Evolutionary conservation across 129 eudicot species (phyloP).

Genomic region (Flaveria bidentis): DNA sequence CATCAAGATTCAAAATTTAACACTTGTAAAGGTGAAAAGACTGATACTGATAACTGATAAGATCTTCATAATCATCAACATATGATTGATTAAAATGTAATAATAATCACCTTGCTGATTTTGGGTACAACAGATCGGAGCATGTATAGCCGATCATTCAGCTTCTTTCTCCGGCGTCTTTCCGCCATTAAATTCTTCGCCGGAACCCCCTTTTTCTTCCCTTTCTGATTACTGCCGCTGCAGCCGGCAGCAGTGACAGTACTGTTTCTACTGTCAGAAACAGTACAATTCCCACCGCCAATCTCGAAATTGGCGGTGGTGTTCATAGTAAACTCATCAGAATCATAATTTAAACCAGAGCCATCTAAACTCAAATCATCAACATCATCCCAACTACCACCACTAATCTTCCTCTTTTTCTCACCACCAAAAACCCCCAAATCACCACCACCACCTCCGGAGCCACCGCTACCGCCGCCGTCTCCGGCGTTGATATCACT

Average conservation of each 20-base stretch:
- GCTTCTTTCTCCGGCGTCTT: constrained; percentile 86
- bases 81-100: not conserved
- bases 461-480: constrained; percentile 9
- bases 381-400: constrained; percentile 61
- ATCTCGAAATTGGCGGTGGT: constrained; percentile 22
- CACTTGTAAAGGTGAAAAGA: not conserved
- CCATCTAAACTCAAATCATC: constrained; percentile 78
- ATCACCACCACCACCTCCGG: constrained; percentile 30
- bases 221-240: constrained; percentile 57
- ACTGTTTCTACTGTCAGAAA: constrained; percentile 40
- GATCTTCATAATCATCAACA: too few relatives aligned
- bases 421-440: constrained; percentile 35
- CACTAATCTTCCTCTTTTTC: constrained; percentile 48
- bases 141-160: constrained; percentile 93
- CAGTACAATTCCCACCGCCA: constrained; percentile 52
- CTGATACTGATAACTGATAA: too few relatives aligned
- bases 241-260: constrained; percentile 45
- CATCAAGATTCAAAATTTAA: constrained; percentile 21
- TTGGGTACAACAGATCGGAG: constrained; percentile 95
- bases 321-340: constrained; percentile 60
- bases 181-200: constrained; percentile 98
- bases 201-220: constrained; percentile 84
- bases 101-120: constrained; percentile 76
- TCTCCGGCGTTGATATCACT: constrained; percentile 27
- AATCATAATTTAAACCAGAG: constrained; percentile 65